Base-by-base conservation (phyloP, 163 green algal species). In the Scenedesmus sp. region DNA sequence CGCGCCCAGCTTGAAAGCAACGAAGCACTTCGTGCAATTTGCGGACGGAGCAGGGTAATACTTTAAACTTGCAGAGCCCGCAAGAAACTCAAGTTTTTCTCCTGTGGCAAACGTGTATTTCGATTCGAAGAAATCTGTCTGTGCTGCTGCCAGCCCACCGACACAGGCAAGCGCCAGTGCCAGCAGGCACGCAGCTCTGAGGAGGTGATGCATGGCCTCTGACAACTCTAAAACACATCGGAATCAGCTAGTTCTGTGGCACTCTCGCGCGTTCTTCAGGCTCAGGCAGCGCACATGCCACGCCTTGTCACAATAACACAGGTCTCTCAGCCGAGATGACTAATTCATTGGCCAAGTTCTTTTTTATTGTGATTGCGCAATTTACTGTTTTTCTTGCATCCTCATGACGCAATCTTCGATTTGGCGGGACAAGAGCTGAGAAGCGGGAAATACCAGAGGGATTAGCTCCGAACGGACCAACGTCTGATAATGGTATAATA, bases 1-100 rank as follows among this genome's bases (percentile, higher is more conserved):
- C 4, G 85, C 85, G n/a, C 85, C 85, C n/a, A 90, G 85, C 51
- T 90, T 90, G 85, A 90, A 90, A 33, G 78, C 37, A 16, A 90
- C 18, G 44, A 59, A 84, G 37, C 85, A 90, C 33, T 78, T 35
- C 20, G n/a, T 76, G 85, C 85, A 90, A 49, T 85, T 76, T 40
- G 70, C 70, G 16, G 85, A 83, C 24, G 40, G 40, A 33, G 44
- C 76, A 30, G 85, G 85, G 72, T 79, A 85, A 59, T 90, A 90
- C 65, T 73, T 84, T 12, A 90, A 53, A 24, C 35, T 59, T 37
- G 33, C 51, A 20, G 72, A 78, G 33, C 51, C 85, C 3, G 35
- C 85, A 26, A 90, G n/a, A 56, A 90, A 85, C 49, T 90, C 33
- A 40, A 90, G 33, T 15, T 15, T 43, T 16, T 90, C 85, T 26